Evolutionary conservation across 352 stramenopile genomes (phyloP), one percentile per base, ranked within the genome.

Genomic region (Sclerospora graminicola): DNA sequence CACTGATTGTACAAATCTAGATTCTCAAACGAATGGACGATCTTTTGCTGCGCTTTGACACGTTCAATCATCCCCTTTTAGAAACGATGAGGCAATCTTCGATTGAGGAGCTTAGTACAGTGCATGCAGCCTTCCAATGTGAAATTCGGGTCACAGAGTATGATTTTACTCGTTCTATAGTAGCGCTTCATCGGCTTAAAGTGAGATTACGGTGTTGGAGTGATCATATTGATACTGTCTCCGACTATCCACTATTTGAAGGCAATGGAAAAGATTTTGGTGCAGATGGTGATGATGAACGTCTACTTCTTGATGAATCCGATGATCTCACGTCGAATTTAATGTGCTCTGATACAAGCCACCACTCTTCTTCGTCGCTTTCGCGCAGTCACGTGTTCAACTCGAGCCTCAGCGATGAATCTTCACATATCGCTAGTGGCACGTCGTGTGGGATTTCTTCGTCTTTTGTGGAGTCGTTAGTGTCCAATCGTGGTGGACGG

Each of bases 151-250:
- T 88, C 42, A 51, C 69, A 9, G 71, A 88, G 45, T 86, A 87
- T 41, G 71, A 90, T 33, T 82, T 87, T 34, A 87, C 75, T 7
- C 73, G 78, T 41, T 70, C 75, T 19, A 85, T 87, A 51, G 69
- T 85, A 11, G 65, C 72, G 14, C 38, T 90, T 9, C 73, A 88
- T 46, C 69, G 69, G 13, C 71, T 88, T 24, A 90, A 88, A 54
- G 52, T 60, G 10, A 62, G 71, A 30, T 30, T 87, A 15, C 66
- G 63, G 7, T 71, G 65, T 6, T 89, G 77, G 77, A 84, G 74
- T 49, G 74, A 89, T 24, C 77, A 89, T 52, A 87, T 89, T 39
- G 77, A 89, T 51, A 62, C 55, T 28, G 60, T 86, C 28, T 85
- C 74, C 5, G 77, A 89, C 24, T 89, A 89, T 15, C 74, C 74